Conservation (phyloP, 345 rosid genomes). For the Linum trigynum region DNA sequence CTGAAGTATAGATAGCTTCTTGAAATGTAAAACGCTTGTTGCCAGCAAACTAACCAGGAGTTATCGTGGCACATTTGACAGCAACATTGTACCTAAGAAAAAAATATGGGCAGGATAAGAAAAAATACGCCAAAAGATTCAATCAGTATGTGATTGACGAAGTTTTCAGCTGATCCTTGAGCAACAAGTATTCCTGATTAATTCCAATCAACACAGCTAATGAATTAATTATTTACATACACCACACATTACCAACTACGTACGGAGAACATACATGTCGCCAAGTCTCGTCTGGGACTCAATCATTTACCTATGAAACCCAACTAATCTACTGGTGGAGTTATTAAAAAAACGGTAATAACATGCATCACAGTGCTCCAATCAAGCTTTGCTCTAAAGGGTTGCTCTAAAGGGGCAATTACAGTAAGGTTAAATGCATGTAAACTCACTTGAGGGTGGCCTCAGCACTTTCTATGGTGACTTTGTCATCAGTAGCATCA, state of each 20-base stretch:
- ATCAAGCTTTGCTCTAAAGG: not conserved
- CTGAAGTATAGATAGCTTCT: not conserved
- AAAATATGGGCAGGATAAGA: not conserved
- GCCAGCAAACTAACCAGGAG: conserved; percentile 58
- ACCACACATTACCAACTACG: too few relatives aligned
- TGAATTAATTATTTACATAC: too few relatives aligned
- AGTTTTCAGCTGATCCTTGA: not conserved
- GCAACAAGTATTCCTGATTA: not conserved
- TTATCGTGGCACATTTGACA: conserved; percentile 91
- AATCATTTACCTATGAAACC: not conserved
- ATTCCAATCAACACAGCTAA: too few relatives aligned
- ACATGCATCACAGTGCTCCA: not conserved
- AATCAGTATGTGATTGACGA: not conserved
- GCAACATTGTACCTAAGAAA: conserved; percentile 84
- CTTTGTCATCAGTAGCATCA: conserved; percentile 76
- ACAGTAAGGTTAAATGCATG: not conserved
- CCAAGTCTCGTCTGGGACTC: not conserved
- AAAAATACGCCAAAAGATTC: not conserved
- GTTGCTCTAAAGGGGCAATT: not conserved
- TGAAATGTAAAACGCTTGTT: too few relatives aligned
- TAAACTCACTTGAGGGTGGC: conserved; percentile 70
- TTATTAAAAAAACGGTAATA: too few relatives aligned
- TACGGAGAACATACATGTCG: too few relatives aligned
- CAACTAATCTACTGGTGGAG: not conserved
- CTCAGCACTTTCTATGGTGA: conserved; percentile 76